A percentile compares a stretch with the other conserved stretches of the same genome.
phyloP scores from a whole-genome alignment of 768 basidiomycete genomes.

The Saitozyma podzolica region DNA sequence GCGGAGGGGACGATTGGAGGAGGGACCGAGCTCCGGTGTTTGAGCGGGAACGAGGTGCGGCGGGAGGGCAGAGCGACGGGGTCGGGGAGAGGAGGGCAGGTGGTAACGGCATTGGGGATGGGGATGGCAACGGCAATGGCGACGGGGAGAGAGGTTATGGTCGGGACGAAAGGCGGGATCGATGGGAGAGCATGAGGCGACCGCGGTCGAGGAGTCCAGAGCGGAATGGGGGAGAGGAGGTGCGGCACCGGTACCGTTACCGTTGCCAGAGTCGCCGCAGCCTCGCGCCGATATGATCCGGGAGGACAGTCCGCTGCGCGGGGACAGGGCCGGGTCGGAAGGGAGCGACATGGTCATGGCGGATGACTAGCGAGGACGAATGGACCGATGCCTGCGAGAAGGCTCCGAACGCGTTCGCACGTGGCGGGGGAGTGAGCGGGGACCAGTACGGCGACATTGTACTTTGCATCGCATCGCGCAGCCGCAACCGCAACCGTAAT shows the following conservation, averaged over 20 bases:
- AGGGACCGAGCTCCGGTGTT: too few relatives aligned
- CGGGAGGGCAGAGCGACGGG: slow-evolving; percentile 5
- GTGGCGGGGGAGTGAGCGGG: too few relatives aligned
- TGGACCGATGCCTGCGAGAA: not conserved
- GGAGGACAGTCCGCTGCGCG: slow-evolving; percentile 26
- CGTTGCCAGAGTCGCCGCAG: slow-evolving; percentile 1
- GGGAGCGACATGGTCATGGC: slow-evolving; percentile 45
- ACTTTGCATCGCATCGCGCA: too few relatives aligned
- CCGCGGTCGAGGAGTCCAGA: not conserved
- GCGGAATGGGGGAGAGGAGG: slow-evolving; percentile 2
- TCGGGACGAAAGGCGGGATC: not conserved
- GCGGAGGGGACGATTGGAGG: slow-evolving; percentile 4
- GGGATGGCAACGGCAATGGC: slow-evolving; percentile 14
- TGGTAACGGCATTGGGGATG: not conserved
- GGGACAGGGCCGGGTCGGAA: slow-evolving; percentile 18
- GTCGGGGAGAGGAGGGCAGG: not conserved
- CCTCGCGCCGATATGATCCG: slow-evolving; percentile 13
- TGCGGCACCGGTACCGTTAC: not conserved
- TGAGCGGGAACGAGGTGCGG: slow-evolving; percentile 18
- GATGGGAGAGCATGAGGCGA: slow-evolving; percentile 7
- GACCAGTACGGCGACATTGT: too few relatives aligned
- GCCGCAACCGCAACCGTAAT: too few relatives aligned
- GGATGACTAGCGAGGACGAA: slow-evolving; percentile 15
- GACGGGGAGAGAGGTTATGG: slow-evolving; percentile 2
- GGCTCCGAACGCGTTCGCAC: not conserved